A percentile compares a stretch with the other conserved stretches of the same genome.
Evolutionary conservation across 2,329 filamentous ascomycete species (phyloP).

Genomic region (Hypoxylon sp.): DNA sequence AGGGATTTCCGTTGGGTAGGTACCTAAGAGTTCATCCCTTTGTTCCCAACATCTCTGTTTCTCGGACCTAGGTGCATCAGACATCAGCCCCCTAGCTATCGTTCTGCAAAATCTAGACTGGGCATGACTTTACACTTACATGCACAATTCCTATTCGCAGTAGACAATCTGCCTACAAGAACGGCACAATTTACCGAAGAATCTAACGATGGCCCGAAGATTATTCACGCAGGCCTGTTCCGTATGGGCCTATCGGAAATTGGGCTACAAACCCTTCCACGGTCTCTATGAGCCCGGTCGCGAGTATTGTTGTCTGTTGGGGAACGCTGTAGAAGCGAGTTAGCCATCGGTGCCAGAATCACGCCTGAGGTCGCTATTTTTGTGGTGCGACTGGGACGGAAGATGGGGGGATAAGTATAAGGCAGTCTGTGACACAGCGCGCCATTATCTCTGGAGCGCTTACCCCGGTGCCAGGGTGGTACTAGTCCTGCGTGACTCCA

Average conservation of each 20-base stretch:
- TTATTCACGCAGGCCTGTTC: constrained; percentile 32
- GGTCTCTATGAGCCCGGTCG: constrained; percentile 5
- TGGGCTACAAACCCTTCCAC: constrained; percentile 37
- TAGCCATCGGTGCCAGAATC: constrained; percentile 22
- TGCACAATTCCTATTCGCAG: no score
- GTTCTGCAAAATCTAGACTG: no score
- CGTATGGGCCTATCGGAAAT: constrained; percentile 38
- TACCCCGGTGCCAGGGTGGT: constrained; percentile 45
- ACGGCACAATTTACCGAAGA: background rate
- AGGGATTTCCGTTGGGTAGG: background rate
- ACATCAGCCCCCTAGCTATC: no score
- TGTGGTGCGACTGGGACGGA: constrained; percentile 25
- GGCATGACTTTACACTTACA: no score
- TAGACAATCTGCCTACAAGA: no score
- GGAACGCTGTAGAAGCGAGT: constrained; percentile 34
- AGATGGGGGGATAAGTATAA: constrained; percentile 34
- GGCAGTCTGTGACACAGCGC: constrained; percentile 41
- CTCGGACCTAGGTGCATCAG: no score
- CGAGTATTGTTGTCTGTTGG: constrained; percentile 28
- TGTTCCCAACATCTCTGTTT: no score
- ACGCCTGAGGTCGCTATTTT: background rate
- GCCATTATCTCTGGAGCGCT: constrained; percentile 34
- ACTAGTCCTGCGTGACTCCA: constrained; percentile 42
- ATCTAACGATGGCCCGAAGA: constrained; percentile 27
- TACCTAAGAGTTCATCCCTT: background rate